Conservation (phyloP, 2,329 filamentous ascomycete species). For the Pseudogymnoascus sp. region DNA sequence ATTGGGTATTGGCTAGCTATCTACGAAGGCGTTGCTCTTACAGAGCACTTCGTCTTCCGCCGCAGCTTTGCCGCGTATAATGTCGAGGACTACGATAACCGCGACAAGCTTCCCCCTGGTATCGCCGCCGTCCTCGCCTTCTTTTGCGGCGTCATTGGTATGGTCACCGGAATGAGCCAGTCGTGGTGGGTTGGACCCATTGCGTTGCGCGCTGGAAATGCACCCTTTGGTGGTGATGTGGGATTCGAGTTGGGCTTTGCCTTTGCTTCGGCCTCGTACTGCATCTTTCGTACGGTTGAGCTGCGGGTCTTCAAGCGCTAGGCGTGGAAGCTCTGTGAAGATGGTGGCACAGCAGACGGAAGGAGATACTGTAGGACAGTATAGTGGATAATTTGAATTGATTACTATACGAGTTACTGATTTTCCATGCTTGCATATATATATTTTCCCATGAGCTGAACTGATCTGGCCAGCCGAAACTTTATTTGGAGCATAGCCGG, state of each 20-base stretch:
- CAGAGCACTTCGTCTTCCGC: slow-evolving; percentile 62
- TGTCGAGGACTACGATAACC: slow-evolving; percentile 49
- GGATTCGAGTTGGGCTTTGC: slow-evolving; percentile 57
- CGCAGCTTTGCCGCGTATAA: slow-evolving; percentile 51
- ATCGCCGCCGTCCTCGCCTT: slow-evolving; percentile 57
- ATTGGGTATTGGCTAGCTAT: slow-evolving; percentile 69
- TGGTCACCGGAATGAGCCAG: slow-evolving; percentile 62
- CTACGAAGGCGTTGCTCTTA: slow-evolving; percentile 56
- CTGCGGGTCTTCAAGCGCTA: not conserved
- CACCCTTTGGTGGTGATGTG: slow-evolving; percentile 36
- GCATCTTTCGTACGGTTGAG: slow-evolving; percentile 34
- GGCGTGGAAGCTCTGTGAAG: not conserved
- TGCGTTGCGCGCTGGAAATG: slow-evolving; percentile 46
- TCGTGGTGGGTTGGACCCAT: slow-evolving; percentile 61
- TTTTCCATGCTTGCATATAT: not conserved
- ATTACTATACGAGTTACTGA: not conserved
- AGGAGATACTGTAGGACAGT: not conserved
- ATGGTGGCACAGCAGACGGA: too few relatives aligned
- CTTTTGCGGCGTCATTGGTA: slow-evolving; percentile 53
- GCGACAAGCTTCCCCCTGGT: slow-evolving; percentile 49
- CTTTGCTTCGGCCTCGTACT: slow-evolving; percentile 46
- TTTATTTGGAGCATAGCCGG: too few relatives aligned
- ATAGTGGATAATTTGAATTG: not conserved
- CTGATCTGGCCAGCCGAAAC: too few relatives aligned
- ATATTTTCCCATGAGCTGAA: too few relatives aligned